phyloP scores from a whole-genome alignment of 441 rosid species.

The Hura crepitans region DNA sequence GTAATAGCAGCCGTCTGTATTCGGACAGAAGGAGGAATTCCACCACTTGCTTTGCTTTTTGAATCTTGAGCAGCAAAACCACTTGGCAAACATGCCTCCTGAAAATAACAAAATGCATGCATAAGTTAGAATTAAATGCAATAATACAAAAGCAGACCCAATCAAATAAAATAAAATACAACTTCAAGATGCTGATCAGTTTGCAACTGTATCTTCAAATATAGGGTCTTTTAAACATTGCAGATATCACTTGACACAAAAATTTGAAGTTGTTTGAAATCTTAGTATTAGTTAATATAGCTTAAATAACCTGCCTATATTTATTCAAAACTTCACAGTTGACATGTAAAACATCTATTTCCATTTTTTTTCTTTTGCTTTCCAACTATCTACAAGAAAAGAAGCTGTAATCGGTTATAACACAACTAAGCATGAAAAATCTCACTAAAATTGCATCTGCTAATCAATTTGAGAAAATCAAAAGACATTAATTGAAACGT shows the following conservation, averaged over 20 bases:
- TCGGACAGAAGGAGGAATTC: slow-evolving; percentile 39
- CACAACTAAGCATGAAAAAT: not conserved
- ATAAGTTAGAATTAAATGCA: not conserved
- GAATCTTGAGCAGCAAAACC: slow-evolving; percentile 36
- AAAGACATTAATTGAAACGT: too few relatives aligned
- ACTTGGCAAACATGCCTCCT: slow-evolving; percentile 29
- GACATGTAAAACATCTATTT: not conserved
- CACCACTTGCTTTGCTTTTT: slow-evolving; percentile 38
- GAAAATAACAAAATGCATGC: not conserved
- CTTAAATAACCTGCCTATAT: not conserved
- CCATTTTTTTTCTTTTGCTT: too few relatives aligned
- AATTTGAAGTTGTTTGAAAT: not conserved
- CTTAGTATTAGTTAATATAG: not conserved
- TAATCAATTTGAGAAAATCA: not conserved
- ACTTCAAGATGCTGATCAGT: not conserved
- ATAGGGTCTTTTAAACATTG: not conserved
- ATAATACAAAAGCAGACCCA: not conserved
- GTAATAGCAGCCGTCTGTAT: slow-evolving; percentile 58
- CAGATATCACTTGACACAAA: not conserved
- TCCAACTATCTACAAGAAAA: not conserved
- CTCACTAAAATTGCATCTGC: not conserved
- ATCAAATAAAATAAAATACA: not conserved
- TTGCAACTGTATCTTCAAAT: not conserved
- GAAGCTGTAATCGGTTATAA: not conserved
- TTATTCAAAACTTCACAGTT: not conserved